These are phyloP conservation scores for Tetraselmis striata DNA, from an alignment of 139 green algal genomes.

Conservation along the genomic window DNA sequence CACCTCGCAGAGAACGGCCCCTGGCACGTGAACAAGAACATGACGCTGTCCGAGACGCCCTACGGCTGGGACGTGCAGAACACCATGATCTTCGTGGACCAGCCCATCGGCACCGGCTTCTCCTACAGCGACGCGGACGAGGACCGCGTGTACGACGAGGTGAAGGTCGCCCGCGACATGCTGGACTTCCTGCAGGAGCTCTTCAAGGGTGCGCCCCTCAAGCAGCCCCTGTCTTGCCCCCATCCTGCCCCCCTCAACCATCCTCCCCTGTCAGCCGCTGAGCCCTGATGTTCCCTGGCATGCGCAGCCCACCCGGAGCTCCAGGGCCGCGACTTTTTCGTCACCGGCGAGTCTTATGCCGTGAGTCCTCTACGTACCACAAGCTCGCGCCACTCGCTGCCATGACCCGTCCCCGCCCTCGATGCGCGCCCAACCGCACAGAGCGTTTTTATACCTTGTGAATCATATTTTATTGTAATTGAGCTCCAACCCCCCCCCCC, in stretches of 20 bases:
- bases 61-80: conserved; percentile 60
- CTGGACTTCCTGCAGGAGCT: conserved; percentile 89
- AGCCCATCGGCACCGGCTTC: conserved; percentile 92
- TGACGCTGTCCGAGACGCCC: conserved; percentile 52
- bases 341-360: conserved; percentile 85
- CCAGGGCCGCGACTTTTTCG: conserved; percentile 59
- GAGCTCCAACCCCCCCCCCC: no score
- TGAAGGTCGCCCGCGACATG: conserved; percentile 83
- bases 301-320: conserved; percentile 61
- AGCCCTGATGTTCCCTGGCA: not conserved
- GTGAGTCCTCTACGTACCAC: no score
- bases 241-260: no score
- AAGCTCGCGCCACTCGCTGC: no score
- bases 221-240: not conserved
- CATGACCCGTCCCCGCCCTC: no score
- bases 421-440: no score
- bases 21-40: conserved; percentile 63
- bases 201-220: conserved; percentile 38
- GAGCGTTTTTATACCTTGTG: no score
- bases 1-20: conserved; percentile 77
- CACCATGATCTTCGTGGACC: conserved; percentile 81
- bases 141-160: conserved; percentile 49
- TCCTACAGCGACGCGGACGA: conserved; percentile 53
- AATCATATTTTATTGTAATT: no score
- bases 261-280: no score